Percentiles rank a stretch among this genome's conserved stretches.
These are phyloP conservation scores for Globisporangium uncinulatum DNA, from an alignment of 352 stramenopile genomes.

Conservation along the genomic window DNA sequence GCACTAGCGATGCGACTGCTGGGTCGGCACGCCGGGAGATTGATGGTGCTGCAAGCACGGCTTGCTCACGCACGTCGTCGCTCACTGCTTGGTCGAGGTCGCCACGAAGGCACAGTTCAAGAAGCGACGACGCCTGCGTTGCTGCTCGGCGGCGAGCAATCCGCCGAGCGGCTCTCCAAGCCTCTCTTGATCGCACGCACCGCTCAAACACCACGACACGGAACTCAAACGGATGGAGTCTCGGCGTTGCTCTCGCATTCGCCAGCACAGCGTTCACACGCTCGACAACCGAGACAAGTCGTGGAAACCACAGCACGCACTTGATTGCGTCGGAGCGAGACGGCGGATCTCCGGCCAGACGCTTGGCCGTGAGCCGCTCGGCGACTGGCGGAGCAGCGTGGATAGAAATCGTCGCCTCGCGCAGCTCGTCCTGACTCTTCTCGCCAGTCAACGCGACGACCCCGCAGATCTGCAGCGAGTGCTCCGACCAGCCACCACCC, in stretches of 20 bases:
- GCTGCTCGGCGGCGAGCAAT: neutral
- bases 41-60: no score
- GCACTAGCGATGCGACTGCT: no score
- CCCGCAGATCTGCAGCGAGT: neutral
- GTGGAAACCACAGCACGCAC: neutral
- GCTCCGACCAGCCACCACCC: neutral
- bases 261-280: neutral
- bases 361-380: neutral
- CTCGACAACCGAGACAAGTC: neutral
- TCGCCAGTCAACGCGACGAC: neutral
- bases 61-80: no score
- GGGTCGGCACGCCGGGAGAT: no score
- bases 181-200: neutral
- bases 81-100: no score
- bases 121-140: neutral
- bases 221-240: slow-evolving; percentile 3
- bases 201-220: slow-evolving; percentile 4
- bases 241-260: neutral
- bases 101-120: neutral
- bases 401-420: no score
- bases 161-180: neutral
- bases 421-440: neutral
- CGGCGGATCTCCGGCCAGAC: neutral
- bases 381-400: neutral
- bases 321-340: neutral